Percentiles rank a stretch among this genome's conserved stretches.
Evolutionary conservation across 2,329 filamentous ascomycete genomes (phyloP).

Genomic region (Pyricularia sp.): DNA sequence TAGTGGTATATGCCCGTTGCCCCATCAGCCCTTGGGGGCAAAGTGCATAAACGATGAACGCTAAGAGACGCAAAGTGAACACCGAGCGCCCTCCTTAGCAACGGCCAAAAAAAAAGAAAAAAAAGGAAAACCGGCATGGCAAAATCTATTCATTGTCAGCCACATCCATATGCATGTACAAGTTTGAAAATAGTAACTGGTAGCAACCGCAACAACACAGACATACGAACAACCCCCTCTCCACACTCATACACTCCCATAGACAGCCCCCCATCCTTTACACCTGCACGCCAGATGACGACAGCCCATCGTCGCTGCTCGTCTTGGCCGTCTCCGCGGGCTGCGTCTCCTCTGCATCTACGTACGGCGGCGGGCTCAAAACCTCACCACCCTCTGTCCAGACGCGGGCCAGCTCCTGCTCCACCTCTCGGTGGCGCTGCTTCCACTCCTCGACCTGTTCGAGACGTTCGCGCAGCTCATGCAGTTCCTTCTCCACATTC

Average conservation of each 20-base stretch:
- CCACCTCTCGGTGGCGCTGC: conserved; percentile 63
- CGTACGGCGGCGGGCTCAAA: conserved; percentile 33
- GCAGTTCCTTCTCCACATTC: conserved; percentile 80
- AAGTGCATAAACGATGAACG: not conserved
- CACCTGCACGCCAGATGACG: not conserved
- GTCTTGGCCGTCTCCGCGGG: not conserved
- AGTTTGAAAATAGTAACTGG: not conserved
- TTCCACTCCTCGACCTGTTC: conserved; percentile 78
- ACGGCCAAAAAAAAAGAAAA: not conserved
- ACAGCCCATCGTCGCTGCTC: not conserved
- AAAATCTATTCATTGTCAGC: not conserved
- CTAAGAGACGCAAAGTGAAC: not conserved
- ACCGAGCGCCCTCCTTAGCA: not conserved
- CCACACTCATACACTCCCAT: not conserved
- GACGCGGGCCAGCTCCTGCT: conserved; percentile 58
- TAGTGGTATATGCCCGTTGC: not conserved
- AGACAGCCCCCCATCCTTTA: not conserved
- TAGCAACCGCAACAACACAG: not conserved
- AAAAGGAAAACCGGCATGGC: not conserved
- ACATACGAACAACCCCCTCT: not conserved
- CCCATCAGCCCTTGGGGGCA: not conserved
- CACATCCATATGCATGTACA: not conserved
- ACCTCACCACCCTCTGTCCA: conserved; percentile 42
- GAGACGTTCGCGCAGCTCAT: conserved; percentile 68
- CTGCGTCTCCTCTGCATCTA: not conserved